Base-by-base conservation (phyloP, 2,329 filamentous ascomycete species). In the Epichloe sibirici region DNA sequence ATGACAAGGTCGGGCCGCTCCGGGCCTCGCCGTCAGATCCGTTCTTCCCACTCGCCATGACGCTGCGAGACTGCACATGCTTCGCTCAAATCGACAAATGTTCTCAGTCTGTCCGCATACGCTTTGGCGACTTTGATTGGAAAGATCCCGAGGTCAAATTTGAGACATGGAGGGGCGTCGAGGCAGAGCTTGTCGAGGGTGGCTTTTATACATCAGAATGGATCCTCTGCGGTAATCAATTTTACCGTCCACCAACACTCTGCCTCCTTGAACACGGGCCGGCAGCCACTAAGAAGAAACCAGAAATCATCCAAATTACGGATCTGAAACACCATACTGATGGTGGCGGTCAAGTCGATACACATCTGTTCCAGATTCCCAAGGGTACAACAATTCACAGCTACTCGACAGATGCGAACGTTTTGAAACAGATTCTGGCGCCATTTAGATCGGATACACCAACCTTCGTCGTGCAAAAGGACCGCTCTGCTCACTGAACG, bases 21-120 rank as follows among this genome's bases (percentile, higher is more conserved):
- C 58, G 67, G 3, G 68, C 71, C 8, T 63, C 71, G 46, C 64
- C 64, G 2, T 62, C 65, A 3, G 66, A 75, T 38, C 63, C 69
- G 11, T 70, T 76, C 31, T 82, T 86, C 55, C 75, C 78, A 12
- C 71, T 87, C 6, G 85, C 86, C 52, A 91, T 91, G 87, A 90
- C 88, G 3, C 66, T 93, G 57, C 74, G 88, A 48, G 88, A 93
- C 70, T 90, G 87, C 65, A 88, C 85, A 3, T 78, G 87, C 59
- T 90, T 85, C 62, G 71, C 88, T 42, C 79, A 80, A 60, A 75
- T 89, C 52, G 67, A 67, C 44, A 59, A 57, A 15, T 51, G 57
- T 7, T 55, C 60, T 1, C 56, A 59, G 6, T 63, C 64, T 1
- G 65, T 82, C 6, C 73, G 79, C 52, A 74, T 80, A 44, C 79